Conservation (phyloP, 2,329 filamentous ascomycete genomes). For the Cladosporium sp. region DNA sequence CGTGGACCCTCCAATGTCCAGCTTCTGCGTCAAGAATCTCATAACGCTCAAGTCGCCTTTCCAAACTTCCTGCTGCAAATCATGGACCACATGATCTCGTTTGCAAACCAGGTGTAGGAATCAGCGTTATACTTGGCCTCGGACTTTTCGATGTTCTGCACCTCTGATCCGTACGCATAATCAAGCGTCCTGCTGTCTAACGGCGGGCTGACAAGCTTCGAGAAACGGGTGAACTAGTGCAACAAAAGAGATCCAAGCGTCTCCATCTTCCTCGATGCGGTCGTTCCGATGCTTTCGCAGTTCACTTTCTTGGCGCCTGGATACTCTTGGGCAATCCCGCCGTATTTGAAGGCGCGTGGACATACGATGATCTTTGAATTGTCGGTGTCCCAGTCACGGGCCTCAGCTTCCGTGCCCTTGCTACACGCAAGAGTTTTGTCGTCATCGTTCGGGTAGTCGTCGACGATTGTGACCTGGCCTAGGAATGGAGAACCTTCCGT, state of each 20-base stretch:
- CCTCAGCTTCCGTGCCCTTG: too few species aligned
- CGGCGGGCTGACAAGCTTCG: not conserved
- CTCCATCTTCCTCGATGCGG: not conserved
- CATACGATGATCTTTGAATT: too few species aligned
- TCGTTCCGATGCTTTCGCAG: not conserved
- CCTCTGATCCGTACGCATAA: not conserved
- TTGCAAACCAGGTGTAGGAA: not conserved
- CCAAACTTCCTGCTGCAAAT: too few species aligned
- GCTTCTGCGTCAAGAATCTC: too few species aligned
- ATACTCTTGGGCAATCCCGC: not conserved
- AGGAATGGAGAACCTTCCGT: too few species aligned
- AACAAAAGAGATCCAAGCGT: not conserved
- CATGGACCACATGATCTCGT: not conserved
- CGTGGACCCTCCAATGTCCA: too few species aligned
- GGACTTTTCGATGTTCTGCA: not conserved
- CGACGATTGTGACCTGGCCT: too few species aligned
- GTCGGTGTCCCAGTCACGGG: too few species aligned
- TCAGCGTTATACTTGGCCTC: not conserved
- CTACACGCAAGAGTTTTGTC: too few species aligned
- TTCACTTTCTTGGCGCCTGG: not conserved
- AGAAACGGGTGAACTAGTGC: not conserved
- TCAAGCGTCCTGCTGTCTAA: not conserved
- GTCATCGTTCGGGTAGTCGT: too few species aligned
- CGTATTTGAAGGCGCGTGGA: not conserved
- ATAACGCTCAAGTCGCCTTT: too few species aligned